Evolutionary conservation across 164 flowering plant species (phyloP).

Genomic region (Dillenia turbinata): DNA sequence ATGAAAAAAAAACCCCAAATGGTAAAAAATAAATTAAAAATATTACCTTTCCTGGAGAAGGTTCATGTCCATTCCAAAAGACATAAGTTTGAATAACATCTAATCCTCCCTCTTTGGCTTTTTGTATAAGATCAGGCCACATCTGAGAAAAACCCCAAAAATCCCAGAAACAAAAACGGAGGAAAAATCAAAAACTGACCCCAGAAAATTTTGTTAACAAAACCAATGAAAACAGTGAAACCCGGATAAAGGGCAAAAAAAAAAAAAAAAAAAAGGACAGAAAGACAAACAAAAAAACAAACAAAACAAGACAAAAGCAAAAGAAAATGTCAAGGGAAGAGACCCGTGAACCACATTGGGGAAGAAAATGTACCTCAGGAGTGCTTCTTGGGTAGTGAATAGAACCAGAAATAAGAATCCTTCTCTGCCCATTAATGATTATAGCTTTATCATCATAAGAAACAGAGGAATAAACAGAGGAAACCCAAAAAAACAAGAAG

Average conservation of each 20-base stretch:
- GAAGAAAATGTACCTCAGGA: constrained; percentile 60
- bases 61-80: constrained; percentile 88
- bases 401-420: constrained; percentile 82
- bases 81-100: constrained; percentile 82
- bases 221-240: constrained; percentile 2
- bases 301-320: no score
- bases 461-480: constrained; percentile 47
- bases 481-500: constrained; percentile 21
- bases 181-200: constrained; percentile 1
- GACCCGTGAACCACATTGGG: constrained; percentile 7
- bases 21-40: not conserved
- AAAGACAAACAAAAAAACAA: no score
- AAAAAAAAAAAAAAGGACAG: no score
- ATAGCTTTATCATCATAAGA: constrained; percentile 67
- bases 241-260: constrained; percentile 2
- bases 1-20: not conserved
- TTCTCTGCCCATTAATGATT: constrained; percentile 59
- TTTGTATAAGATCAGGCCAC: constrained; percentile 83
- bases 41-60: constrained; percentile 64
- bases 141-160: constrained; percentile 54
- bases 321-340: not conserved
- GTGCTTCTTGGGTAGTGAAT: constrained; percentile 93
- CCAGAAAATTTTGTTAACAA: not conserved
- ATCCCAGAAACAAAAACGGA: not conserved
- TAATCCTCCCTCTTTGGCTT: constrained; percentile 84